These are phyloP conservation scores for Aspergillus leporis DNA, from an alignment of 495 filamentous ascomycete species.

Conservation along the genomic window DNA sequence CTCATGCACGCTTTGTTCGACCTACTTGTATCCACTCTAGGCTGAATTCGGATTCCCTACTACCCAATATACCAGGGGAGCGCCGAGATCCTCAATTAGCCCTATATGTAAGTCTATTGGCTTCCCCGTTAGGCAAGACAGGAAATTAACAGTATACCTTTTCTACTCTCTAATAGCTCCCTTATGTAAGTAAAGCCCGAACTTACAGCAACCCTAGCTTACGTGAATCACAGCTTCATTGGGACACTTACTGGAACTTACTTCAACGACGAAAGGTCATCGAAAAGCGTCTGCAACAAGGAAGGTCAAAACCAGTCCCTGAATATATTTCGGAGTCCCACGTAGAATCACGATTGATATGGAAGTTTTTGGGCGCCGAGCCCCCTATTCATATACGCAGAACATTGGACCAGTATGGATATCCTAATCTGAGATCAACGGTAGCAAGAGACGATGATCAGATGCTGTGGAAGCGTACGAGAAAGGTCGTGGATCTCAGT, in stretches of 20 bases:
- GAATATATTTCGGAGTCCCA: constrained; percentile 52
- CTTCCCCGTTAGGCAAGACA: not conserved
- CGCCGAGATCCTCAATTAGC: constrained; percentile 37
- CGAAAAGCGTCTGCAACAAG: constrained; percentile 53
- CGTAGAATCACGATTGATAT: constrained; percentile 61
- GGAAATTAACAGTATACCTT: not conserved
- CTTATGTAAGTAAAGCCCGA: constrained; percentile 3
- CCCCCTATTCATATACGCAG: constrained; percentile 64
- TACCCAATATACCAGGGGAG: constrained; percentile 19
- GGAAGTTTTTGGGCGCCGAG: constrained; percentile 65
- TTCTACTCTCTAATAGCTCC: constrained; percentile 4
- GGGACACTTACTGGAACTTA: constrained; percentile 63
- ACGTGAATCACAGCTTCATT: constrained; percentile 55
- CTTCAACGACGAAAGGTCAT: constrained; percentile 61
- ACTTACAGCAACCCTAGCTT: constrained; percentile 20
- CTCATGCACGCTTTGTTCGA: constrained; percentile 47
- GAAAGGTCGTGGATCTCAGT: constrained; percentile 35
- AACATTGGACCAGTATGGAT: constrained; percentile 67
- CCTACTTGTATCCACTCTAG: constrained; percentile 40
- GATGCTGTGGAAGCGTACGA: constrained; percentile 70
- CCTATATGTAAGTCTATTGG: constrained; percentile 41
- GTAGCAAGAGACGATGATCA: constrained; percentile 66
- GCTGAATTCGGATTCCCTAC: constrained; percentile 31
- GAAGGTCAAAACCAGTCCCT: constrained; percentile 58
- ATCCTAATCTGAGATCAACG: constrained; percentile 62